Percentiles rank a stretch among this genome's conserved stretches.
These are phyloP conservation scores for Tricholoma matsutake DNA, from an alignment of 768 basidiomycete genomes.

Conservation along the genomic window DNA sequence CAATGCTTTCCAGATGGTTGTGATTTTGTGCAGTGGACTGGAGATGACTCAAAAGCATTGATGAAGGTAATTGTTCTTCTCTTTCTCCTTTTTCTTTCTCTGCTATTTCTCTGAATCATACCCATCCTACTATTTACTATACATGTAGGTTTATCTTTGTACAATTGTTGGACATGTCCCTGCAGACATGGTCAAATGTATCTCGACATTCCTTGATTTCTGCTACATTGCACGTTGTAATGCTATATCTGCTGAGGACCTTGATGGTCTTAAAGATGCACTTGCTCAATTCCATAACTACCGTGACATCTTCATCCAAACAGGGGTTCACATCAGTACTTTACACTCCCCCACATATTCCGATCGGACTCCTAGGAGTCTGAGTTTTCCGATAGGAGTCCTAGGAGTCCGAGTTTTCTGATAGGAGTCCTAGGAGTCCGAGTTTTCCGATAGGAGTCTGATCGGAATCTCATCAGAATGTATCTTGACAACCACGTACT, in stretches of 20 bases:
- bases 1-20: conserved; percentile 4
- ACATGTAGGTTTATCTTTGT: not conserved
- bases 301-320: not conserved
- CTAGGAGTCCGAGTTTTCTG: no score
- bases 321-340: not conserved
- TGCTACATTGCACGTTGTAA: not conserved
- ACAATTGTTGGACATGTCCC: not conserved
- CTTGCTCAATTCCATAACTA: not conserved
- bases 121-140: not conserved
- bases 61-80: not conserved
- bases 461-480: no score
- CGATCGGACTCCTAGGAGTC: not conserved
- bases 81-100: not conserved
- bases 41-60: conserved; percentile 5
- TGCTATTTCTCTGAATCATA: not conserved
- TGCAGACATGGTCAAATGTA: not conserved
- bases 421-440: no score
- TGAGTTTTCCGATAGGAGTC: no score
- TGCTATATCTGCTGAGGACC: not conserved
- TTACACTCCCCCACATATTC: no score
- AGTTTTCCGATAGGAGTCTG: no score
- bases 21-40: conserved; percentile 5
- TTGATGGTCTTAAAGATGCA: not conserved
- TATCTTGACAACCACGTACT: no score
- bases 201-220: not conserved